Conservation (phyloP, 306 rosid species). For the Cucurbita argyrosperma region DNA sequence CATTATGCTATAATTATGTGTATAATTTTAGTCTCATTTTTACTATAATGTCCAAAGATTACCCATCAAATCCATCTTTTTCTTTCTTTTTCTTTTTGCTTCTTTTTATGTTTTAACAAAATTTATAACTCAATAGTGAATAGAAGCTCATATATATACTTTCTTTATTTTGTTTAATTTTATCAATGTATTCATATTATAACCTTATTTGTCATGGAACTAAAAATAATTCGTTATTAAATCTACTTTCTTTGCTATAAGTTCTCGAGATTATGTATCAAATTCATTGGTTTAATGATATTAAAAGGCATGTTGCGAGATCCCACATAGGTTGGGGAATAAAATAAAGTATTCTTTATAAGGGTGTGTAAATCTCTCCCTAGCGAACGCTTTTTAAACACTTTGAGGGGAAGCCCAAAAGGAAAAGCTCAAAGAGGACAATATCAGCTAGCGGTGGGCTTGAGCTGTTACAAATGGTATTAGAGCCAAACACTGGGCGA, state of each 20-base stretch:
- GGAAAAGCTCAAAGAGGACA: too few species aligned
- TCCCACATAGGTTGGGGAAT: too few species aligned
- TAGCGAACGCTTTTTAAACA: too few species aligned
- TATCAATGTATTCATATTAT: neutral
- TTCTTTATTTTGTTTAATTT: neutral
- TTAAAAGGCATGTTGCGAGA: neutral
- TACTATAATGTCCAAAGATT: neutral
- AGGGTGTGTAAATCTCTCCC: too few species aligned
- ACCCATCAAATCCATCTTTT: neutral
- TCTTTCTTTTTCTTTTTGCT: neutral
- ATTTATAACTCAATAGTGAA: neutral
- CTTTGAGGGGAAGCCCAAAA: too few species aligned
- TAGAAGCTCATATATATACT: neutral
- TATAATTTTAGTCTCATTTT: neutral
- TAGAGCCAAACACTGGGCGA: too few species aligned
- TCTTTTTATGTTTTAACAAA: neutral
- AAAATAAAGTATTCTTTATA: too few species aligned
- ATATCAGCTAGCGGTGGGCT: too few species aligned
- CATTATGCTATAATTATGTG: slow-evolving; percentile 8
- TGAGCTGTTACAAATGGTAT: too few species aligned
- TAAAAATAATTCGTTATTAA: neutral
- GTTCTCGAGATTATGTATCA: too few species aligned
- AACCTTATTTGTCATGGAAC: neutral
- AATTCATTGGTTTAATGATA: neutral
- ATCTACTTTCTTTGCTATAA: neutral